Base-by-base conservation (phyloP, 2,329 filamentous ascomycete genomes). In the Bipolaris bicolor region DNA sequence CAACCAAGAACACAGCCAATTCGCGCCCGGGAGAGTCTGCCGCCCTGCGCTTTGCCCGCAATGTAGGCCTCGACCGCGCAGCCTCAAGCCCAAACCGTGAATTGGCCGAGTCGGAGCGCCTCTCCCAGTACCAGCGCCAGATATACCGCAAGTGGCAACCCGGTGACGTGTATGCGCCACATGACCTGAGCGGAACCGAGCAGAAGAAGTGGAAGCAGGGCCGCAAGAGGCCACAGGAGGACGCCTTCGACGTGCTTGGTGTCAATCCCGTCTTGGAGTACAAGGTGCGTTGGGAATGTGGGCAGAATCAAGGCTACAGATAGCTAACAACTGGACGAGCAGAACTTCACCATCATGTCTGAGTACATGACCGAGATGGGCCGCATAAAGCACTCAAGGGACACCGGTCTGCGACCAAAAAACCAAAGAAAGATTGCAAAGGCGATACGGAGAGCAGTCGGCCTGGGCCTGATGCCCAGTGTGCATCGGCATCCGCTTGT, bases 351-450 rank as follows among this genome's bases (percentile, higher is more conserved):
- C 36, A 86, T 99, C 60, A 90, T 98, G 78, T 90, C 90, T 31
- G 92, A 97, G 76, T 97, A 90, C 76, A 90, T 95, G 71, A 92
- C 90, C 0, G 79, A 88, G 10, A 90, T 91, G 80, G 95, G 94
- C 49, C 87, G 92, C 58, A 97, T 99, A 76, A 90, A 87, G 79
- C 87, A 90, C 74, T 83, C 85, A n/a, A 83, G 77, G 5, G 81
- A 88, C 22, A 98, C 93, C 0, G 92, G 91, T 13, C 81, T 99
- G 60, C 85, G 91, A 55, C 90, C 90, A 2, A 89, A 91, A 64
- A 98, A 98, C 81, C 95, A 99, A 81, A 85, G 95, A 66, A 92
- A 90, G 79, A 87, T 99, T 73, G 90, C 94, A 61, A 97, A 96
- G 82, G 94, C 96, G 51, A 90, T 99, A 69, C 84, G 95, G 64